Base-by-base conservation (phyloP, 306 rosid genomes). In the Rosa lucieae region DNA sequence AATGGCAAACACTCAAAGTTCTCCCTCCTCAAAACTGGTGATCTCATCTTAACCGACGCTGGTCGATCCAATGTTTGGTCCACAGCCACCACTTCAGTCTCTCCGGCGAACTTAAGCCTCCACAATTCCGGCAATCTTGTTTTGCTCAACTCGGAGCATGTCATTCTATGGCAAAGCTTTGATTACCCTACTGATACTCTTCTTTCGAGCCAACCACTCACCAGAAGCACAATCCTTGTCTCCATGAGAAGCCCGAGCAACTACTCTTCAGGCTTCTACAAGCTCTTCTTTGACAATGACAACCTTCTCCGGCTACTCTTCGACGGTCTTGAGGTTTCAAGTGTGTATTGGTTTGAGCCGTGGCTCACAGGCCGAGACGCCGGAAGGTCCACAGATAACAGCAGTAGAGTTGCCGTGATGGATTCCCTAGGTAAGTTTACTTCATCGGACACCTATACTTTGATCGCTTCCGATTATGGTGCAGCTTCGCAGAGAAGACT, bases 161-260 rank as follows among this genome's bases (percentile, higher is more conserved):
- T n/a, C 17, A 37, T 62, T 29, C 48, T 89, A 35, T 90, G 92
- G 91, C 82, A 89, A 23, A 89, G 91, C 81, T 91, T 87, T 55
- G 86, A 87, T 74, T 89, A 47, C 21, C 93, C 96, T 0, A 87
- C 95, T 0, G 89, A 87, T 23, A 87, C 95, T 1, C 89, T 90
- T 62, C 72, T 90, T 1, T 87, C 92, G 5, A 62, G 21, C 1
- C 92, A 90, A 61, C 74, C 18, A 8, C 70, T 90, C 84, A 87
- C 88, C 14, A 68, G 86, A 70, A 20, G 44, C 35, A 37, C 85
- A 6, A 84, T 72, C 43, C 69, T 90, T 0, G 76, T 87, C 71
- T 89, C 92, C 13, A 79, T 89, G 17, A 83, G 87, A 80, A 88
- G 89, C 62, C 79, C 55, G 14, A 85, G 65, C 5, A 86, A 89